Conservation (phyloP, 1,284 basidiomycete genomes). For the Stereum hirsutum region DNA sequence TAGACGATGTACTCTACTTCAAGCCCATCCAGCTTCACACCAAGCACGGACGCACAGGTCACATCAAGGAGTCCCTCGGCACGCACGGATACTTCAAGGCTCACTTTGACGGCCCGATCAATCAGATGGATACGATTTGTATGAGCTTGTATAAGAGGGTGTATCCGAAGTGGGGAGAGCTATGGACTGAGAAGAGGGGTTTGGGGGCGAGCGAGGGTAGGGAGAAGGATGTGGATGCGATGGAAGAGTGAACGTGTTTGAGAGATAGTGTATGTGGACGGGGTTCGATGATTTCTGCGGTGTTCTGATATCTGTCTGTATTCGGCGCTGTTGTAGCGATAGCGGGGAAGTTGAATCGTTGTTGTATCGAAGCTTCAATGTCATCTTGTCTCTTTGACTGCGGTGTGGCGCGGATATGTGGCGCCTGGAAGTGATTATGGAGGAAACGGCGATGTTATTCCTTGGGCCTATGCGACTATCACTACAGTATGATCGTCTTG, state of each 20-base stretch:
- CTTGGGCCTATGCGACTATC: too few relatives aligned
- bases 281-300: too few relatives aligned
- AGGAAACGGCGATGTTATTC: too few relatives aligned
- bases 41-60: constrained; percentile 88
- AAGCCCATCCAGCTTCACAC: constrained; percentile 91
- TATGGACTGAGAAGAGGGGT: constrained; percentile 30
- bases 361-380: too few relatives aligned
- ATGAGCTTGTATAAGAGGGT: constrained; percentile 89
- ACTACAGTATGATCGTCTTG: too few relatives aligned
- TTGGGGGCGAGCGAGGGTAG: constrained; percentile 1
- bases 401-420: too few relatives aligned
- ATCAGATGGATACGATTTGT: constrained; percentile 93
- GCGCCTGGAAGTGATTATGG: too few relatives aligned
- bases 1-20: constrained; percentile 90
- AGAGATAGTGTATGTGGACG: background rate
- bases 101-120: constrained; percentile 91
- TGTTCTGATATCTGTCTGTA: too few relatives aligned
- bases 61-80: constrained; percentile 90
- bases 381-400: too few relatives aligned
- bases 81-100: constrained; percentile 99
- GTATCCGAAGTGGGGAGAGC: constrained; percentile 74
- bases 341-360: too few relatives aligned
- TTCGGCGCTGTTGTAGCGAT: too few relatives aligned
- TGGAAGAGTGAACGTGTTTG: constrained; percentile 22
- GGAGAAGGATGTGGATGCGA: constrained; percentile 21